A percentile compares a stretch with the other conserved stretches of the same genome.
phyloP scores from a whole-genome alignment of 768 basidiomycete genomes.

The Tulasnella sp. region DNA sequence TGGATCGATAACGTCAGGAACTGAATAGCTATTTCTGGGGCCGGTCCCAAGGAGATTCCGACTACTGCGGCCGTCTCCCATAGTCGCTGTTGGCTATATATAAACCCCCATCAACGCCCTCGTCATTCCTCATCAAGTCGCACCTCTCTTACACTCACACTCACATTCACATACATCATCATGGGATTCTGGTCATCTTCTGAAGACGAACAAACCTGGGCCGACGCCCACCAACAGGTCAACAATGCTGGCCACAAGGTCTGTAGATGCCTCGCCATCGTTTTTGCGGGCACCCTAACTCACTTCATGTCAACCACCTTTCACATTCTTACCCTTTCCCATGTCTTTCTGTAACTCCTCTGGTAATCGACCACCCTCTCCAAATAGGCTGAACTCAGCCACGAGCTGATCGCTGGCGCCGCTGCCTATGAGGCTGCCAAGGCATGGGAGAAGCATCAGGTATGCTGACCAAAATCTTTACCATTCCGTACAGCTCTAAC shows the following conservation, averaged over 20 bases:
- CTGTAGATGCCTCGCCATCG: neutral
- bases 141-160: neutral
- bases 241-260: constrained; percentile 27
- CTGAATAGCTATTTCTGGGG: neutral
- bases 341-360: neutral
- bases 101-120: neutral
- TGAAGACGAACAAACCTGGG: constrained; percentile 23
- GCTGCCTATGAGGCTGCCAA: constrained; percentile 36
- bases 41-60: neutral
- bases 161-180: neutral
- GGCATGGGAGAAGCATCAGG: constrained; percentile 32
- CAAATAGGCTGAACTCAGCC: constrained; percentile 32
- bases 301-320: neutral
- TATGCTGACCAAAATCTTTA: neutral
- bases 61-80: neutral
- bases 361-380: neutral
- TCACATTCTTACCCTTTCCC: neutral
- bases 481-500: neutral
- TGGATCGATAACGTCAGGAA: neutral
- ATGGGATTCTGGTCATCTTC: constrained; percentile 22
- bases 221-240: constrained; percentile 16
- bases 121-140: neutral
- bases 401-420: constrained; percentile 35
- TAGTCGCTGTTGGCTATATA: neutral
- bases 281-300: neutral